Base-by-base conservation (phyloP, 805 yeast species). In the Nakazawaea ambrosiae region DNA sequence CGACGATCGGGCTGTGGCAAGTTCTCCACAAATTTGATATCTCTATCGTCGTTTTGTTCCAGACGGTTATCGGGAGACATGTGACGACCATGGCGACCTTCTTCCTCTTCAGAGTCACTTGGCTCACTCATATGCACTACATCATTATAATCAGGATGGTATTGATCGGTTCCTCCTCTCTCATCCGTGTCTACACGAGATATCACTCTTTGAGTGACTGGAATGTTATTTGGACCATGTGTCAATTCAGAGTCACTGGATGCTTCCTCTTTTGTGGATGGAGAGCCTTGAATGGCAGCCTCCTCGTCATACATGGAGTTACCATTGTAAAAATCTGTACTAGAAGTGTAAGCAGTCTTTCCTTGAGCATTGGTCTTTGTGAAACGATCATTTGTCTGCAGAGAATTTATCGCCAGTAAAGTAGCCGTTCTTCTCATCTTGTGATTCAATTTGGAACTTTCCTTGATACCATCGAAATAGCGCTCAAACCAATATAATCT, bases 401-500 rank as follows among this genome's bases (percentile, higher is more conserved):
- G 36, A 9, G 39, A 19, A 18, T 34, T 25, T n/a, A 56, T 45
- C 1, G 81, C 80, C 17, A 82, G 78, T 36, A 81, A 52, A 2
- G 92, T 82, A 7, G 81, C 78, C 0, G 88, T 76, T 43, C 96
- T 68, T 50, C 98, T 75, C 82, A 88, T 78, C 51, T 76, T 75
- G 56, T 78, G 82, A 54, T 89, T 83, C 42, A 75, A 54, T 51
- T 82, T 84, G n/a, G 97, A 85, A 37, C 71, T 70, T 42, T 68
- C 75, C 44, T 81, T 81, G 55, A 92, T 89, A 47, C 81, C 76
- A 53, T 86, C 90, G 58, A 92, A 87, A 48, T 81, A 73, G 46
- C 86, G 73, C 55, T 88, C 95, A 58, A 85, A 92, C 86, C 95
- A 84, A 55, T 84, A 85, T 32, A 92, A 63, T 35, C 98, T 70